Conservation (phyloP, 1,284 basidiomycete species). For the Ustilago hordei region DNA sequence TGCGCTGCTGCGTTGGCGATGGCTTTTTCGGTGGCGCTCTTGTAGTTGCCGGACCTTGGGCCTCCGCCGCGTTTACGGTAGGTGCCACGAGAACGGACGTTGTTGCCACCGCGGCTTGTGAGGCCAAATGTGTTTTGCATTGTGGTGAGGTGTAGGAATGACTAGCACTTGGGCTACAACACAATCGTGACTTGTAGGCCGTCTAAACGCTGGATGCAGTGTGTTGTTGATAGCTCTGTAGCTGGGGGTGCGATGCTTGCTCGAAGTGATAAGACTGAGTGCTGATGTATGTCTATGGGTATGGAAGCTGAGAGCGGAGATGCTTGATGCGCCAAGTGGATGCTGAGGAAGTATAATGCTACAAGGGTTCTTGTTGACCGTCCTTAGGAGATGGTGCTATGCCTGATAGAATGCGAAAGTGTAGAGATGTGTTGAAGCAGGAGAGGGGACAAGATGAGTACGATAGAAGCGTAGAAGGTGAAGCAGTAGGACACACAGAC, state of each 20-base stretch:
- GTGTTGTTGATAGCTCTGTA: neutral
- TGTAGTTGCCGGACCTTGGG: slow-evolving; percentile 42
- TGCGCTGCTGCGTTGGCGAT: slow-evolving; percentile 49
- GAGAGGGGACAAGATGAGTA: slow-evolving; percentile 1
- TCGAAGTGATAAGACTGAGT: neutral
- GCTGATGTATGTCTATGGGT: neutral
- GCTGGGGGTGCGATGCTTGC: too few relatives aligned
- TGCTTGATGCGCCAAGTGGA: slow-evolving; percentile 1
- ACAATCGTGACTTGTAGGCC: neutral
- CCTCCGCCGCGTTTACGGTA: slow-evolving; percentile 51
- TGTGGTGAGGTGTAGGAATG: neutral
- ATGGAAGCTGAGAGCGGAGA: neutral
- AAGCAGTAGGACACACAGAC: neutral
- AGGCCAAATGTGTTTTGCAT: slow-evolving; percentile 53
- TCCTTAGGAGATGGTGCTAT: neutral
- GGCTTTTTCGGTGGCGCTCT: slow-evolving; percentile 49
- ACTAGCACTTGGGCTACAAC: neutral
- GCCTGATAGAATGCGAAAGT: slow-evolving; percentile 2
- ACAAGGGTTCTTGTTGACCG: neutral
- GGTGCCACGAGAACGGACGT: slow-evolving; percentile 40
- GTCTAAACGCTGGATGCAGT: neutral
- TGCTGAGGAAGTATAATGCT: neutral
- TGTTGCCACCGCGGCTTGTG: slow-evolving; percentile 47
- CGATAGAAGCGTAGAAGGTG: neutral
- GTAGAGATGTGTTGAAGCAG: slow-evolving; percentile 1